Conservation (phyloP, 163 green algal species). For the Smithsoniella earleae region DNA sequence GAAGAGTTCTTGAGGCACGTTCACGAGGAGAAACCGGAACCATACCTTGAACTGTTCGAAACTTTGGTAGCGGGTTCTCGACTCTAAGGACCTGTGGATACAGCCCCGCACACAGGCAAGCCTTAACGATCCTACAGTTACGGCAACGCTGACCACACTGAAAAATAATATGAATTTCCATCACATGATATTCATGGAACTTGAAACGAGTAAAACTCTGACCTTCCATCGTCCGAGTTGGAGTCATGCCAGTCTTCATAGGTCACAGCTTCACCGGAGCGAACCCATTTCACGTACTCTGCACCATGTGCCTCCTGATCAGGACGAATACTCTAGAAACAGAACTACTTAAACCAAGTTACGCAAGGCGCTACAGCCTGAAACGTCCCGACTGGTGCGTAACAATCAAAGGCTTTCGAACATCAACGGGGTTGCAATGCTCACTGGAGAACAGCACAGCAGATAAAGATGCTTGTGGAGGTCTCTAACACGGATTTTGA, state of each 20-base stretch:
- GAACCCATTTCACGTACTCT: not conserved
- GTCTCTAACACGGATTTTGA: not conserved
- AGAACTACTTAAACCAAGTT: too few species aligned
- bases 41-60: constrained; percentile 22
- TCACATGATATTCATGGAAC: too few species aligned
- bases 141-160: too few species aligned
- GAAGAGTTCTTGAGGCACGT: not conserved
- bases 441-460: not conserved
- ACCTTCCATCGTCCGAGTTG: constrained; percentile 41
- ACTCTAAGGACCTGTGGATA: constrained; percentile 87
- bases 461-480: not conserved
- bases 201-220: too few species aligned
- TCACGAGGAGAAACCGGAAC: not conserved
- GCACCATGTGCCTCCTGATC: not conserved
- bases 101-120: constrained; percentile 77
- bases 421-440: too few species aligned
- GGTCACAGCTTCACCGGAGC: not conserved
- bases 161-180: too few species aligned
- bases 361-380: too few species aligned
- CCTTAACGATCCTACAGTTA: constrained; percentile 88
- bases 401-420: too few species aligned
- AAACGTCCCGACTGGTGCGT: too few species aligned
- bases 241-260: constrained; percentile 28
- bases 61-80: constrained; percentile 66
- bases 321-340: not conserved